Evolutionary conservation across 2,329 filamentous ascomycete genomes (phyloP), one percentile per base, ranked within the genome.

Genomic region (Calonectria crousiana): DNA sequence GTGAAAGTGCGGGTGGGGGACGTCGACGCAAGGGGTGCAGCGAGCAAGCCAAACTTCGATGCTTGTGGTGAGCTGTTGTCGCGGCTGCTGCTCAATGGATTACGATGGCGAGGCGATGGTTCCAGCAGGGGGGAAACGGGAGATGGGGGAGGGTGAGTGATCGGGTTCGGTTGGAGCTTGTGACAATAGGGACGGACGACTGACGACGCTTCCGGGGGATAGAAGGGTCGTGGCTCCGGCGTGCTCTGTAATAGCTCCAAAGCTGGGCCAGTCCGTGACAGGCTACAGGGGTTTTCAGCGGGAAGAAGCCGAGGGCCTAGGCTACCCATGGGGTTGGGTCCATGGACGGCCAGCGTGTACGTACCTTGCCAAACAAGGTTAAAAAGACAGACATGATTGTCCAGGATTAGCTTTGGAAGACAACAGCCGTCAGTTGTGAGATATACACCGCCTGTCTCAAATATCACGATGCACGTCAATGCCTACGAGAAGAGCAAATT

Each of bases 281-380:
- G 38, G 36, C 38, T 64, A 44, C 60, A 44, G 60, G 60, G 56
- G 56, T 60, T 38, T 60, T 10, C 56, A 60, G 60, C 60, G 60
- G 36, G 60, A 23, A 64, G 60, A 18, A 64, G 60, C 60, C 60
- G 60, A 64, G 36, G 36, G 60, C 60, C 38, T 60, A 36, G 58
- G 36, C 60, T 32, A 32, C 26, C 60, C 38, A 64, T 64, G 38
- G 11, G 38, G 60, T 64, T 64, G 36, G 38, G 28, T 36, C 34
- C n/a, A 38, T 60, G 34, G 34, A 38, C n/a, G 36, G 28, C 32
- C 38, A 47, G 51, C 38, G 30, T 30, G 47, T 34, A 71, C 53
- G 72, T 72, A 74, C 69, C 53, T 30, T 49, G 32, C 62, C 67
- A 62, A 77, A 74, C 60, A 74, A 36, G 52, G 60, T 51, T 69